Evolutionary conservation across 129 eudicot species (phyloP).

Genomic region (Flaveria robusta): DNA sequence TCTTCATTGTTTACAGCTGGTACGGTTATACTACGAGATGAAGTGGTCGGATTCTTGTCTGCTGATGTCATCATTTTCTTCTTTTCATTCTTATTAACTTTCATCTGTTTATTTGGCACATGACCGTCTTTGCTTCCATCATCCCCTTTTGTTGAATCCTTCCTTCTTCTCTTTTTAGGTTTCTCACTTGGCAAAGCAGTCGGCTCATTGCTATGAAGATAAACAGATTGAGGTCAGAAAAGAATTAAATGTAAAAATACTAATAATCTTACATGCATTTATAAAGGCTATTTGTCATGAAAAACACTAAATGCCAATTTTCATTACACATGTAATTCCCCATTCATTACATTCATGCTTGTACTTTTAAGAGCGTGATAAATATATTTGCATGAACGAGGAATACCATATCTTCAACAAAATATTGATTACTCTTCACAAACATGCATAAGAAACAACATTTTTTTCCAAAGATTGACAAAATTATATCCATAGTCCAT

Average conservation of each 20-base stretch:
- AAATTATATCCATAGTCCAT: neutral
- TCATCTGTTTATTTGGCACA: conserved; percentile 55
- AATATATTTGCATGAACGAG: neutral
- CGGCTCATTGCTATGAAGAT: conserved; percentile 57
- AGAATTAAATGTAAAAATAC: neutral
- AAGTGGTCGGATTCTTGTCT: conserved; percentile 43
- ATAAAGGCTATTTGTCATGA: neutral
- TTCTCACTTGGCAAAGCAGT: conserved; percentile 56
- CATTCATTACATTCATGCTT: neutral
- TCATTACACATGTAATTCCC: neutral
- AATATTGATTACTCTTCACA: neutral
- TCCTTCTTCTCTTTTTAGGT: conserved; percentile 87
- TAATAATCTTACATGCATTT: neutral
- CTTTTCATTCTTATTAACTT: conserved; percentile 58
- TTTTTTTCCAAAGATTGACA: conserved; percentile 1
- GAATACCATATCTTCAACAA: neutral
- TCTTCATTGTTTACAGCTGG: conserved; percentile 43
- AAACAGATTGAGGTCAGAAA: conserved; percentile 31
- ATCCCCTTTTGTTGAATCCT: conserved; percentile 62
- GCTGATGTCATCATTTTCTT: conserved; percentile 51
- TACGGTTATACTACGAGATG: conserved; percentile 43
- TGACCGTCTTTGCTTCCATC: conserved; percentile 50
- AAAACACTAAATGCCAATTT: conserved; percentile 2
- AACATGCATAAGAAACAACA: conserved; percentile 5
- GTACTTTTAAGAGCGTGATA: neutral